A percentile compares a stretch with the other conserved stretches of the same genome.
These are phyloP conservation scores for Kwoniella newhampshirensis DNA, from an alignment of 768 basidiomycete genomes.

Conservation along the genomic window DNA sequence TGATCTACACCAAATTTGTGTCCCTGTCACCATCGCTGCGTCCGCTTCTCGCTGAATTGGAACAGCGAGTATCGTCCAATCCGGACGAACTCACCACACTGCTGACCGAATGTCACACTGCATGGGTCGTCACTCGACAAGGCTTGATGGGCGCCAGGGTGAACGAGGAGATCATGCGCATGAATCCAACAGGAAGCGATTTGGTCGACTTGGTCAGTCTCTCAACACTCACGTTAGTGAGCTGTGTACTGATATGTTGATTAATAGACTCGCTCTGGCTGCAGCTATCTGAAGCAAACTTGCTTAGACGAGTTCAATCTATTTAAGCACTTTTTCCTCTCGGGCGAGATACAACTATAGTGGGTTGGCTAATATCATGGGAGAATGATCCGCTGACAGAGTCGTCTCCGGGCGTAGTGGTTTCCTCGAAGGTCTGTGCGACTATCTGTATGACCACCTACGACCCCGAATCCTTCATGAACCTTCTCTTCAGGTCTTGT, in stretches of 20 bases:
- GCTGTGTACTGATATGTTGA: constrained; percentile 1
- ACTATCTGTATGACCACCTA: constrained; percentile 91
- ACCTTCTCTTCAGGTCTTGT: constrained; percentile 77
- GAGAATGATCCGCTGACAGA: not conserved
- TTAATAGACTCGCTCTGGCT: constrained; percentile 79
- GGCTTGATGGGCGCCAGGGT: constrained; percentile 70
- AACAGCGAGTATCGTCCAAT: constrained; percentile 69
- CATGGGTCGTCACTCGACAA: constrained; percentile 76
- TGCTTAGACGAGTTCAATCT: constrained; percentile 87
- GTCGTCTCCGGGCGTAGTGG: constrained; percentile 57
- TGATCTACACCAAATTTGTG: constrained; percentile 85
- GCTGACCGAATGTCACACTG: constrained; percentile 78
- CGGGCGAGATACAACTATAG: constrained; percentile 75
- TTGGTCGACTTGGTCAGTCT: constrained; percentile 75
- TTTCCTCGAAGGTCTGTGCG: constrained; percentile 87
- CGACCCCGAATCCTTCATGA: constrained; percentile 95
- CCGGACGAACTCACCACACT: constrained; percentile 82
- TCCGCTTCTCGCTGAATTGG: constrained; percentile 80
- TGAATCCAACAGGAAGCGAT: constrained; percentile 76
- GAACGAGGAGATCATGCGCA: constrained; percentile 73
- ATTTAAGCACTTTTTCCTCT: constrained; percentile 79
- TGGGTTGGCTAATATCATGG: constrained; percentile 56
- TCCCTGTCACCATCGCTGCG: constrained; percentile 69
- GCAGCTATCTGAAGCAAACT: constrained; percentile 85
- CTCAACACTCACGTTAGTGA: not conserved